phyloP scores from a whole-genome alignment of 768 basidiomycete genomes.

The Leucosporidium creatinivorum region DNA sequence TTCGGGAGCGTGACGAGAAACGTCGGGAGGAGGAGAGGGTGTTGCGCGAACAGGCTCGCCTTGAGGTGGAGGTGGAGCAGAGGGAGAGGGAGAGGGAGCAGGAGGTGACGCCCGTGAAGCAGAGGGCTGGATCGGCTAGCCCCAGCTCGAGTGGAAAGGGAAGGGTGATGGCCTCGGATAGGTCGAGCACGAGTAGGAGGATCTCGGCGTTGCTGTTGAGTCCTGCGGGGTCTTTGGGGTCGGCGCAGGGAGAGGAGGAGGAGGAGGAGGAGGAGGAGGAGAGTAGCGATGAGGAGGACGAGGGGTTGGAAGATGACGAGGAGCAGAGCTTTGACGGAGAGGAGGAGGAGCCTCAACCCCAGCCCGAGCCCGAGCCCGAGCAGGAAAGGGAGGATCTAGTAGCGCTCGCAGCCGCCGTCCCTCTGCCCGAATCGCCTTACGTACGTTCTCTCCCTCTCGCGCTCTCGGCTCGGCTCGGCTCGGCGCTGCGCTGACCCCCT shows the following conservation, averaged over 20 bases:
- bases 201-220: not conserved
- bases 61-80: too few species aligned
- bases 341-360: not conserved
- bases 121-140: too few species aligned
- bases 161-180: not conserved
- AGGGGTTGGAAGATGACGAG: not conserved
- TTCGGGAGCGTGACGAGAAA: not conserved
- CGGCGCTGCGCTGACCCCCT: too few species aligned
- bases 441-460: not conserved
- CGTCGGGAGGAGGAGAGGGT: too few species aligned
- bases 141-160: too few species aligned
- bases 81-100: too few species aligned
- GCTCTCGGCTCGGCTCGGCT: too few species aligned
- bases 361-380: not conserved
- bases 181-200: not conserved
- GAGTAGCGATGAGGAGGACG: not conserved
- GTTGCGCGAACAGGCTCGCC: too few species aligned
- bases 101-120: too few species aligned
- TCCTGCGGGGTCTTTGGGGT: not conserved
- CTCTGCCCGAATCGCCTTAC: not conserved
- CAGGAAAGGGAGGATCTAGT: not conserved
- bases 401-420: not conserved
- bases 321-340: not conserved
- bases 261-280: not conserved
- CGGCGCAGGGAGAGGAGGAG: not conserved